Percentiles rank a stretch among this genome's conserved stretches.
These are phyloP conservation scores for Fusarium guadeloupense DNA, from an alignment of 2,329 filamentous ascomycete species.

Conservation along the genomic window DNA sequence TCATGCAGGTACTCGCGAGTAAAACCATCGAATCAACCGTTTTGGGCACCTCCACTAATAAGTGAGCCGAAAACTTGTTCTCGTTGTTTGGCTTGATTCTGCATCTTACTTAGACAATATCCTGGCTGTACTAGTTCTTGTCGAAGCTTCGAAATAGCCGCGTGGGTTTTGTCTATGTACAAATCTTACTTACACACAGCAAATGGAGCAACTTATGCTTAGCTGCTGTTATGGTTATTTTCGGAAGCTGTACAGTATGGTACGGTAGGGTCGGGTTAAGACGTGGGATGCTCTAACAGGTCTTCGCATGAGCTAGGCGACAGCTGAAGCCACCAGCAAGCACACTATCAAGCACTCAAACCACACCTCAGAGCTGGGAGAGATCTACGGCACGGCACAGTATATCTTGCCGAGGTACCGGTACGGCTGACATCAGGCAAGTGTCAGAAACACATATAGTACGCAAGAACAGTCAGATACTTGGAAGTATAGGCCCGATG, in stretches of 20 bases:
- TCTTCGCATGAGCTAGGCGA: slow-evolving; percentile 18
- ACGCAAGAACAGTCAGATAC: not conserved
- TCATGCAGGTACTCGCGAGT: slow-evolving; percentile 29
- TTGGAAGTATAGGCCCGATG: slow-evolving; percentile 1
- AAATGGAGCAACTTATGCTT: not conserved
- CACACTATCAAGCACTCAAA: not conserved
- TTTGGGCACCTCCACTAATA: not conserved
- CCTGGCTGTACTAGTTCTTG: not conserved
- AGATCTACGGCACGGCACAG: not conserved
- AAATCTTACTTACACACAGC: not conserved
- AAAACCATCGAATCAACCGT: not conserved
- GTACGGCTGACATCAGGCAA: slow-evolving; percentile 26
- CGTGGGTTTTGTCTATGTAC: slow-evolving; percentile 1
- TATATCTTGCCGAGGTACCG: not conserved
- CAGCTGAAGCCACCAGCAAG: slow-evolving; percentile 8
- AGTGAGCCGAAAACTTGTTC: not conserved
- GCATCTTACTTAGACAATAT: not conserved
- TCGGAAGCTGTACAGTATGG: not conserved
- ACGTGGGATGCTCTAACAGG: not conserved
- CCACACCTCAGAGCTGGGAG: not conserved
- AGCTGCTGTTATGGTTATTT: slow-evolving; percentile 12
- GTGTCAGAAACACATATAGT: slow-evolving; percentile 1
- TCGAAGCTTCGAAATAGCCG: not conserved
- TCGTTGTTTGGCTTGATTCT: not conserved
- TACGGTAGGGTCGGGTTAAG: slow-evolving; percentile 16